These are phyloP conservation scores for Aspergillus bombycis DNA, from an alignment of 2,329 filamentous ascomycete genomes.

Conservation along the genomic window DNA sequence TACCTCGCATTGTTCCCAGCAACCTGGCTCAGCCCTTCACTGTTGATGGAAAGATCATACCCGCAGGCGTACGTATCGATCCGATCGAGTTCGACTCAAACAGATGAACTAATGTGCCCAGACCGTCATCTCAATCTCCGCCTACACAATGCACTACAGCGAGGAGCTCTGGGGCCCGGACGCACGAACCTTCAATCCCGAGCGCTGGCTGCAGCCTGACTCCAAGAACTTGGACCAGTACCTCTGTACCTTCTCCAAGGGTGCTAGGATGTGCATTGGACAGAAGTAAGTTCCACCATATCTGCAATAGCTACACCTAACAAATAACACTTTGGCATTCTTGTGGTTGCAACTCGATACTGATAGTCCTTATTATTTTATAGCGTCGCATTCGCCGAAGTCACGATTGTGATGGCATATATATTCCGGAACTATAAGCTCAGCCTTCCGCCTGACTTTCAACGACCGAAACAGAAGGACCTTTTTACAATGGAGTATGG, in stretches of 20 bases:
- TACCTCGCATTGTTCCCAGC: conserved; percentile 13
- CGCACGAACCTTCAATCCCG: conserved; percentile 7
- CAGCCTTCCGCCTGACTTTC: neutral
- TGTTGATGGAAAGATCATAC: conserved; percentile 10
- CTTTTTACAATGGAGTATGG: neutral
- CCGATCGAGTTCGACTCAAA: neutral
- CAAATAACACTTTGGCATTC: neutral
- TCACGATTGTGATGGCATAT: neutral
- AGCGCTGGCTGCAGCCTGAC: conserved; percentile 7
- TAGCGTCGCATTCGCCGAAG: neutral
- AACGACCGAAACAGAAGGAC: neutral
- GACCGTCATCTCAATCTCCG: conserved; percentile 11
- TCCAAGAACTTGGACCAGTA: conserved; percentile 6
- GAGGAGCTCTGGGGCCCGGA: conserved; percentile 11
- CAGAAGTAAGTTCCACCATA: neutral
- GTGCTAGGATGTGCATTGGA: neutral
- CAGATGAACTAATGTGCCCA: neutral
- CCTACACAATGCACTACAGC: conserved; percentile 11
- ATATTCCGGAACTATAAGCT: neutral
- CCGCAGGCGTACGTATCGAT: conserved; percentile 5
- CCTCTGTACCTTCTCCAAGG: neutral
- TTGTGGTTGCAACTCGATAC: neutral
- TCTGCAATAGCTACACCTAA: too few relatives aligned
- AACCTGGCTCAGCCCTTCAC: neutral
- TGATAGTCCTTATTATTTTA: neutral